Evolutionary conservation across 192 early-diverging fungal genomes (phyloP).

Genomic region (Obelidium mucronatum): DNA sequence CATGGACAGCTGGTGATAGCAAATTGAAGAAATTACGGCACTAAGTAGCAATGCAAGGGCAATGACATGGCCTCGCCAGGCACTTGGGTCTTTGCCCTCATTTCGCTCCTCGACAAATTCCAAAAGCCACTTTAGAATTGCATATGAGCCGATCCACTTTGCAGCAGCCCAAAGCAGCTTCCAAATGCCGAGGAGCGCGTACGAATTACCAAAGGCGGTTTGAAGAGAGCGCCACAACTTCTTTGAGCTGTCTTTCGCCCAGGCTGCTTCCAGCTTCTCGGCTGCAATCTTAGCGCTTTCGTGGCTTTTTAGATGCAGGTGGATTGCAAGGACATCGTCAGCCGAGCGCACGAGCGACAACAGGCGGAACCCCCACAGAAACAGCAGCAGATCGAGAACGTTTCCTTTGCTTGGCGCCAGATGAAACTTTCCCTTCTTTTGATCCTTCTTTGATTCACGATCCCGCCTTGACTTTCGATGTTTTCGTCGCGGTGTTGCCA

Average conservation of each 20-base stretch:
- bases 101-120: constrained; percentile 42
- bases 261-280: neutral
- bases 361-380: constrained; percentile 69
- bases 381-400: constrained; percentile 64
- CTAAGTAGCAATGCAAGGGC: constrained; percentile 56
- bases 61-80: constrained; percentile 27
- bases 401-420: constrained; percentile 46
- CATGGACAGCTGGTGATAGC: constrained; percentile 55
- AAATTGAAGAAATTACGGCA: constrained; percentile 46
- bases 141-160: constrained; percentile 66
- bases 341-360: constrained; percentile 30
- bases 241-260: neutral
- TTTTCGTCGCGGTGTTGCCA: neutral
- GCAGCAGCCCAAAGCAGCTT: constrained; percentile 69
- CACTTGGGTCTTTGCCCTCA: neutral
- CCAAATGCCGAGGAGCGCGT: constrained; percentile 64
- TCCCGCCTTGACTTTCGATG: neutral
- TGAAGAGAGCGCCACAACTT: constrained; percentile 62
- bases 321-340: constrained; percentile 53
- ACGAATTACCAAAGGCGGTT: constrained; percentile 62
- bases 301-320: constrained; percentile 57
- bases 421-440: constrained; percentile 39
- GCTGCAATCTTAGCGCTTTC: constrained; percentile 60
- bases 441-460: neutral
- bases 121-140: constrained; percentile 58